Conservation (phyloP, 805 yeast species). For the Lipomyces sp. region DNA sequence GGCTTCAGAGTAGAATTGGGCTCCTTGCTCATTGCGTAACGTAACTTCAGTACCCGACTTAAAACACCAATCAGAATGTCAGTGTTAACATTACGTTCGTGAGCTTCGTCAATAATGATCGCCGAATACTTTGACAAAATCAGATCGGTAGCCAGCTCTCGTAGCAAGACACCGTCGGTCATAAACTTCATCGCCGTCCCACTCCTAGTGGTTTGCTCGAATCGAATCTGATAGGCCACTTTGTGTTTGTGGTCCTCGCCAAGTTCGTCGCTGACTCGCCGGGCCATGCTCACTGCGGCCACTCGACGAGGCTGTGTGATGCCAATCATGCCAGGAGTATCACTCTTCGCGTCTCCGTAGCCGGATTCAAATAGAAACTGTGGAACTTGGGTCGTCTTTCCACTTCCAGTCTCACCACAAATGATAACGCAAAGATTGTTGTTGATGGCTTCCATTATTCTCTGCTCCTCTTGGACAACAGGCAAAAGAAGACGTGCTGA, state of each 20-base stretch:
- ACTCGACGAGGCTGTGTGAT: slow-evolving; percentile 92
- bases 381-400: slow-evolving; percentile 97
- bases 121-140: slow-evolving; percentile 77
- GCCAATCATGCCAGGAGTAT: slow-evolving; percentile 91
- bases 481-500: slow-evolving; percentile 69
- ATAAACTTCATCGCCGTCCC: slow-evolving; percentile 78
- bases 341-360: slow-evolving; percentile 60
- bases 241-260: slow-evolving; percentile 61
- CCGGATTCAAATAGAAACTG: slow-evolving; percentile 94
- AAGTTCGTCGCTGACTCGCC: slow-evolving; percentile 70
- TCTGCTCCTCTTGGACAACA: slow-evolving; percentile 84
- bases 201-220: slow-evolving; percentile 62
- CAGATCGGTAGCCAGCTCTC: slow-evolving; percentile 91
- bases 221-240: slow-evolving; percentile 81
- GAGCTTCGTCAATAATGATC: slow-evolving; percentile 94
- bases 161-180: slow-evolving; percentile 90
- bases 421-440: slow-evolving; percentile 86
- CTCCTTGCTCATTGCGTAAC: slow-evolving; percentile 45
- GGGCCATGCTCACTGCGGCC: slow-evolving; percentile 79
- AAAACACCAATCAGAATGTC: slow-evolving; percentile 94
- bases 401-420: slow-evolving; percentile 98
- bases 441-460: slow-evolving; percentile 91
- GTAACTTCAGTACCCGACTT: slow-evolving; percentile 74
- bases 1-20: slow-evolving; percentile 50
- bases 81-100: slow-evolving; percentile 92